Base-by-base conservation (phyloP, 805 yeast species). In the Cyberlindnera maritima region DNA sequence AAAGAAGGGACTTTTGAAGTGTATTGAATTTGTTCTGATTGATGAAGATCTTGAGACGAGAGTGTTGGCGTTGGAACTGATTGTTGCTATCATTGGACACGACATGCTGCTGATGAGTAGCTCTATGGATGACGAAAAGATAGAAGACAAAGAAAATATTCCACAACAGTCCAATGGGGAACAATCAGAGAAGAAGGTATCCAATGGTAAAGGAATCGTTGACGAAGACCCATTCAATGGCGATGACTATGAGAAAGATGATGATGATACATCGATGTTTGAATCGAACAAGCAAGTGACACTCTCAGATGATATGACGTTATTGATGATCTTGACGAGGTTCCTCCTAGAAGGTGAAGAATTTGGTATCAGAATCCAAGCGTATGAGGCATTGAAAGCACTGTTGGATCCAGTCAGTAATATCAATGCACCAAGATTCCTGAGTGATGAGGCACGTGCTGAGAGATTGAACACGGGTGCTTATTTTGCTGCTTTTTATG, bases 1-100 rank as follows among this genome's bases (percentile, higher is more conserved):
- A 11, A 75, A 76, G 40, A 75, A 71, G 44, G 96, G 96, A 0
- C 68, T 92, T 19, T 79, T 88, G 54, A 74, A 75, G 47, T 78
- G 88, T 66, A 70, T 92, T 20, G 75, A 77, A 34, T 89, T 80
- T 71, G 92, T 96, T 0, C 72, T 92, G 44, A 69, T 71, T 21
- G 83, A 80, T 55, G 62, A 67, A 1, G 65, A 66, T 2, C 63
- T 70, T 34, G 70, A 71, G 4, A 74, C 80, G 10, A 71, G 92
- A 46, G 80, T 83, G 2, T 60, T 86, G 19, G 95, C 96, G 0
- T 83, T 94, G 0, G 97, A 92, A 60, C 67, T 88, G 9, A 76
- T 91, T 14, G 85, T 87, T 9, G 72, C 89, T 1, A 82, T 90
- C 4, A 83, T 91, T 21, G 97, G 91, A 49, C 92, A 87, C 56